Base-by-base conservation (phyloP, 441 rosid genomes). In the Manihot esculenta region DNA sequence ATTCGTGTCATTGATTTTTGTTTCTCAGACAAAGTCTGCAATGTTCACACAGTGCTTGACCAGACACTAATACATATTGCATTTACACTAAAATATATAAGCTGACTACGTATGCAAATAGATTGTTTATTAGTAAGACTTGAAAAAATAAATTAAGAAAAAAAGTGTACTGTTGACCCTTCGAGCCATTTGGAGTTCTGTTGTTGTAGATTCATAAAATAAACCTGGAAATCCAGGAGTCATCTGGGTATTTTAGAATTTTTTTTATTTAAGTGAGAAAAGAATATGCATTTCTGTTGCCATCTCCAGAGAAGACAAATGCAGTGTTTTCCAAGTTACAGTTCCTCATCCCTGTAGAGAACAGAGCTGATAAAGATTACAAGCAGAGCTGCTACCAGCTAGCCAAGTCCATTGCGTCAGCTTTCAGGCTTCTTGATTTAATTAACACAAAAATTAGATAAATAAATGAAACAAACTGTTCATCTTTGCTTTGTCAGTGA, bases 351-450 rank as follows among this genome's bases (percentile, higher is more conserved):
- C 17, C 12, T 10, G 10, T 33, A 0, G 7, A 49, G 56, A 18
- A n/a, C 10, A 49, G 18, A 26, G 12, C 5, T 23, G 21, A 2
- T 50, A n/a, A 51, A 57, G 35, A 57, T 27, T 26, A 57, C 2
- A 21, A 45, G 50, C 47, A 15, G 47, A 35, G 42, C 15, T 20
- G 26, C 45, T 14, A 10, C 38, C 30, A 49, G 20, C 23, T 64
- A 33, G 20, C 23, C 68, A 33, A 59, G 17, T 30, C 8, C 33
- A 44, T 35, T 60, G 10, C 33, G 72, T 60, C 75, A 57, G 62
- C 73, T 9, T 5, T 72, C 75, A 55, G 61, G 77, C 73, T 62
- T 7, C 70, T 56, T 11, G 1, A 66, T 51, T 66, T 57, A 55
- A 71, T 17, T 24, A 72, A 69, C 38, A n/a, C 17, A 53, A 30